Base-by-base conservation (phyloP, 257 asterid species). In the Solanum dulcamara region DNA sequence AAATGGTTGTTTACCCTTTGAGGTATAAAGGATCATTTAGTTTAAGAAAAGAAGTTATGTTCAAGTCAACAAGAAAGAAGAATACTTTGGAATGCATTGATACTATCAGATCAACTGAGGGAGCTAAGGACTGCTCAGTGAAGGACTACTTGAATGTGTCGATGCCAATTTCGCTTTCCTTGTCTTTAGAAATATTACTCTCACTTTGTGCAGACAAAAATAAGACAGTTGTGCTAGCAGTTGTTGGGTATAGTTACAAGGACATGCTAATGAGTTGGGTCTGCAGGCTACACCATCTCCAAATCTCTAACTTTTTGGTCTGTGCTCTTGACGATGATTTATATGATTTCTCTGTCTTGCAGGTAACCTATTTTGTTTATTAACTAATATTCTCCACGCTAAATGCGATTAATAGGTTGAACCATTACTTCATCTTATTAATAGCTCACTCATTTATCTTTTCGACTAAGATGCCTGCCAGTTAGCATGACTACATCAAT, bases 221-320 rank as follows among this genome's bases (percentile, higher is more conserved):
- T 80, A 94, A 89, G 90, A 92, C 94, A 18, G 86, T 97, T 87
- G 88, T 93, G 44, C 92, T 97, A 80, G 98, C 97, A 51, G 84
- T 97, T 90, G 98, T 97, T 85, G 98, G 98, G 83, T 89, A 90
- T 85, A 97, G 94, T 83, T 97, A 97, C 85, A 93, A 94, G 89
- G 98, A 97, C 86, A 93, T 95, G 98, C 89, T 95, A 64, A 96
- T 96, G 99, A 96, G 98, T 88, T 96, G 99, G 99, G 93, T 90
- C 7, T 96, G 99, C 90, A 90, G 96, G 88, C 91, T 93, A 51
- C 90, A 90, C 55, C 91, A 83, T 85, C 97, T 96, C 46, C 89
- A 86, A 88, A 86, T 96, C 17, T 86, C 82, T 5, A 95, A 95
- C 87, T 95, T 91, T 57, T 90, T 96, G 89, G 93, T 95, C 84